Evolutionary conservation across 257 asterid species (phyloP), one percentile per base, ranked within the genome.

Genomic region (Penstemon eatonii): DNA sequence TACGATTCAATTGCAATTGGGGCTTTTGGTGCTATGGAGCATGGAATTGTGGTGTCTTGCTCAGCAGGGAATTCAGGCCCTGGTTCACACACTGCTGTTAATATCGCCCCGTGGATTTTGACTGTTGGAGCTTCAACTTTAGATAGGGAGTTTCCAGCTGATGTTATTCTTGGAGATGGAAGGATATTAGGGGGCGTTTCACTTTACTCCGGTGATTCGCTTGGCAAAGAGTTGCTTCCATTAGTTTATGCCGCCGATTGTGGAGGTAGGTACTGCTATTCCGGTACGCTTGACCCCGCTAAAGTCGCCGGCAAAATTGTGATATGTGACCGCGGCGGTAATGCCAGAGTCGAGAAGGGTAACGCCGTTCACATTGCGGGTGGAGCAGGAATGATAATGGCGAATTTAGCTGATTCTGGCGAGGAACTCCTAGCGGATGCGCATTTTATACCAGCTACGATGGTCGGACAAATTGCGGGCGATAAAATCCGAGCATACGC

Each of bases 111-210:
- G 4, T 93, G 99, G 99, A 87, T 93, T 60, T 80, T 93, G 71
- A 93, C 99, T 0, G 99, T 93, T 11, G 99, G 99, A 25, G 99
- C 99, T 33, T 88, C 99, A 8, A 90, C 99, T 0, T 74, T 93
- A 12, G 99, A 93, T 65, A 75, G 99, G 10, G 99, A 93, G 42
- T 93, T 93, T 41, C 97, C 97, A 0, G 97, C 99, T 3, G 95
- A 90, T 74, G 97, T 83, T 5, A 37, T 81, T 58, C 87, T 90
- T 44, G 99, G 97, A 1, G 96, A 93, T 67, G 87, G 93, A 8
- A 83, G 80, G 41, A 64, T 65, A 0, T 84, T 61, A 45, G 77
- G 81, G 0, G 99, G 99, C 11, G 99, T 93, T 19, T 93, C 99
- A 3, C 77, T 93, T 45, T 93, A 93, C 76, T 53, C 83, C 56